phyloP scores from a whole-genome alignment of 2,329 filamentous ascomycete genomes.

The Colletotrichum salicis region DNA sequence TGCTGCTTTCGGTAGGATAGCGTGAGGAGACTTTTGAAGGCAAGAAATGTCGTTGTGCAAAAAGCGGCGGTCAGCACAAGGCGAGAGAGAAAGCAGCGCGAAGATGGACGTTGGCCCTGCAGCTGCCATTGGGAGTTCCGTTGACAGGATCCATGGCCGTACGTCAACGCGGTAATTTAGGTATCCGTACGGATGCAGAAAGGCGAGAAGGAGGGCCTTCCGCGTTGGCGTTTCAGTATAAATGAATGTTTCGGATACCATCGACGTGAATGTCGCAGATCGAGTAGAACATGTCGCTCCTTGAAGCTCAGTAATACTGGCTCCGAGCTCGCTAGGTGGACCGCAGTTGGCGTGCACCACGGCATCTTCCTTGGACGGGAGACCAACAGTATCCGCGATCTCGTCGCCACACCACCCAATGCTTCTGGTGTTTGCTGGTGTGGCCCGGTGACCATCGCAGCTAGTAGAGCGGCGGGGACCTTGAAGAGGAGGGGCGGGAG shows the following conservation, averaged over 20 bases:
- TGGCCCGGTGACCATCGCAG: constrained; percentile 7
- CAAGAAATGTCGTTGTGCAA: not conserved
- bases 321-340: not conserved
- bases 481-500: constrained; percentile 6
- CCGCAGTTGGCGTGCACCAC: not conserved
- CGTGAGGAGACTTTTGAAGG: not conserved
- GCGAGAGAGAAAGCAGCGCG: not conserved
- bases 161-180: not conserved
- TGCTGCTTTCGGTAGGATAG: not conserved
- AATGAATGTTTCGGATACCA: constrained; percentile 16
- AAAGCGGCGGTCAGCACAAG: constrained; percentile 9
- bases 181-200: no score
- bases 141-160: not conserved
- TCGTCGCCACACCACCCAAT: not conserved
- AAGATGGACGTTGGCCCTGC: not conserved
- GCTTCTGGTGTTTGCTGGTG: not conserved
- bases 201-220: not conserved
- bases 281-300: constrained; percentile 2
- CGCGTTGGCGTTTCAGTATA: constrained; percentile 3
- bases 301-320: not conserved
- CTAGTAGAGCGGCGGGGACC: constrained; percentile 2
- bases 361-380: not conserved
- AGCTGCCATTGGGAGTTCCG: not conserved
- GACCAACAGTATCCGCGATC: constrained; percentile 13
- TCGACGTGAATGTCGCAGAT: constrained; percentile 15